phyloP scores from a whole-genome alignment of 2,329 filamentous ascomycete species.

The Colletotrichum sidae region DNA sequence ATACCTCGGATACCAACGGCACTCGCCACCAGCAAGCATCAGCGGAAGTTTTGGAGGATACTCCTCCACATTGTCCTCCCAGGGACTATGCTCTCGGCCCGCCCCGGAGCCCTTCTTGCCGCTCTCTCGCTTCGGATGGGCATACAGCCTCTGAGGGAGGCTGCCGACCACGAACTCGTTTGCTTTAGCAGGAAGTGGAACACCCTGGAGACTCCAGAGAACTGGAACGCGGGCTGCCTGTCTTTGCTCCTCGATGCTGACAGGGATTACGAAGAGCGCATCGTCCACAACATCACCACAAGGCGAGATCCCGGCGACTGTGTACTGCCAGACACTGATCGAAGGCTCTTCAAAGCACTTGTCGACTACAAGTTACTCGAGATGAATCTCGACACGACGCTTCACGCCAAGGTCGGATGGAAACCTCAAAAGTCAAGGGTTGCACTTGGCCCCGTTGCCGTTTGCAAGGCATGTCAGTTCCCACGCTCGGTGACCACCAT shows the following conservation, averaged over 20 bases:
- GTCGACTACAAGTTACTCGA: slow-evolving; percentile 60
- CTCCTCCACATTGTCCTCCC: slow-evolving; percentile 60
- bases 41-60: slow-evolving; percentile 58
- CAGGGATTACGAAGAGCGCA: slow-evolving; percentile 46
- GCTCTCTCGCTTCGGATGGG: slow-evolving; percentile 62
- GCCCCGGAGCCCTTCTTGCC: slow-evolving; percentile 58
- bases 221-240: slow-evolving; percentile 60
- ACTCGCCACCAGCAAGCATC: slow-evolving; percentile 49
- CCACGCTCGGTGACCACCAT: slow-evolving; percentile 64
- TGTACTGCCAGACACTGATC: slow-evolving; percentile 51
- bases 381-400: slow-evolving; percentile 56
- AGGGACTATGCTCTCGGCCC: slow-evolving; percentile 58
- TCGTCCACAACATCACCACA: slow-evolving; percentile 39
- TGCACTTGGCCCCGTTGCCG: slow-evolving; percentile 54
- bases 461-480: slow-evolving; percentile 55
- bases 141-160: slow-evolving; percentile 52
- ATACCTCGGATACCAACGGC: slow-evolving; percentile 58
- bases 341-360: slow-evolving; percentile 55
- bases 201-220: slow-evolving; percentile 59
- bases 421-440: slow-evolving; percentile 56
- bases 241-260: slow-evolving; percentile 61
- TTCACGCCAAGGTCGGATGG: slow-evolving; percentile 58
- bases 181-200: slow-evolving; percentile 58
- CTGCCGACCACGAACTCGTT: slow-evolving; percentile 55
- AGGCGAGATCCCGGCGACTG: slow-evolving; percentile 30